phyloP scores from a whole-genome alignment of 2,329 filamentous ascomycete species.

The Immersiporthe knoxdaviesiana region DNA sequence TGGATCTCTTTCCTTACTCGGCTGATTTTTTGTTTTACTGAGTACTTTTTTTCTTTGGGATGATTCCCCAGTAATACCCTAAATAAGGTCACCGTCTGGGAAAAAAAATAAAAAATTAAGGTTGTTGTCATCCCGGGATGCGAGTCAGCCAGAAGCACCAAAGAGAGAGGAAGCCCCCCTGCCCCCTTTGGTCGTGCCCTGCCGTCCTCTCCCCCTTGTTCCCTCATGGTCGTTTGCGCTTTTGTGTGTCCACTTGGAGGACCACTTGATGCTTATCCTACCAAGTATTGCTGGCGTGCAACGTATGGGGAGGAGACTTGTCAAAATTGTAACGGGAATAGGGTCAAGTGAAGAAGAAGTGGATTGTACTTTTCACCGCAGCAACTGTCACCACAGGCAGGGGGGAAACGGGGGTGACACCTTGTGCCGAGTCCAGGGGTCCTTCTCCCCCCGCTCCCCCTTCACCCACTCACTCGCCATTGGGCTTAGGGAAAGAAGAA shows the following conservation, averaged over 20 bases:
- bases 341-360: not conserved
- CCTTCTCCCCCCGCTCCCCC: too few species aligned
- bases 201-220: not conserved
- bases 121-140: constrained; percentile 5
- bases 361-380: not conserved
- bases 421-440: not conserved
- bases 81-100: not conserved
- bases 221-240: not conserved
- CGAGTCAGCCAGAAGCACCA: not conserved
- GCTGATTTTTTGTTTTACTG: not conserved
- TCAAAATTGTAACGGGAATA: not conserved
- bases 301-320: not conserved
- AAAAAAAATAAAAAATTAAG: constrained; percentile 1
- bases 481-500: not conserved
- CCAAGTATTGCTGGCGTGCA: not conserved
- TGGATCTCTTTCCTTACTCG: not conserved
- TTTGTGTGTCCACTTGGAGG: not conserved
- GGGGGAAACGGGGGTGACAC: not conserved
- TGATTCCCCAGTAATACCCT: not conserved
- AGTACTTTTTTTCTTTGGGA: not conserved
- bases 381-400: not conserved
- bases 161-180: not conserved
- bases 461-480: not conserved
- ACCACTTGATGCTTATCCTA: not conserved
- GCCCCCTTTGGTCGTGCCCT: not conserved